A percentile compares a stretch with the other conserved stretches of the same genome.
phyloP scores from a whole-genome alignment of 208 protist species.

The Pavlovales sp. region DNA sequence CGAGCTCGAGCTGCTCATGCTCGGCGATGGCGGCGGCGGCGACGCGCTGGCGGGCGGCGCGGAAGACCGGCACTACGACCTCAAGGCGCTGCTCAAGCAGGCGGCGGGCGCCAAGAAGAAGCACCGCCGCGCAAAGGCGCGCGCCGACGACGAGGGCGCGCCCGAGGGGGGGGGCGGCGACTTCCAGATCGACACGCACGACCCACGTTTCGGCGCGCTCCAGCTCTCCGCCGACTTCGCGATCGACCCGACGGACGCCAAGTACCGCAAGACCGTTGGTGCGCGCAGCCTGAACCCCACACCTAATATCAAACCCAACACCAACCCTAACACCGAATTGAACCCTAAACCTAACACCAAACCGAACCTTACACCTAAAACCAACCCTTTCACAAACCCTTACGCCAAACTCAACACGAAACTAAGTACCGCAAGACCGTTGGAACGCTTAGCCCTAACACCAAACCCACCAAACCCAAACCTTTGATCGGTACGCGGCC shows the following conservation, averaged over 20 bases:
- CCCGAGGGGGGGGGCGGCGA: conserved; percentile 16
- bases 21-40: conserved; percentile 47
- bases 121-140: conserved; percentile 1
- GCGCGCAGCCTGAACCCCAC: too few relatives aligned
- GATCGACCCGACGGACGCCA: conserved; percentile 66
- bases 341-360: too few relatives aligned
- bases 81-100: conserved; percentile 43
- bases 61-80: conserved; percentile 50
- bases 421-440: too few relatives aligned
- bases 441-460: too few relatives aligned
- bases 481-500: too few relatives aligned
- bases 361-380: too few relatives aligned
- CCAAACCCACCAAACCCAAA: too few relatives aligned
- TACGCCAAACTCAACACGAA: too few relatives aligned
- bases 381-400: too few relatives aligned
- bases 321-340: too few relatives aligned
- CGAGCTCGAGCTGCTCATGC: conserved; percentile 62
- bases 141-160: neutral
- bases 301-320: too few relatives aligned
- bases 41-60: neutral
- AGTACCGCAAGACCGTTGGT: conserved; percentile 8
- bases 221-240: conserved; percentile 54
- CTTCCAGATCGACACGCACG: conserved; percentile 60
- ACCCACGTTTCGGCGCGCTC: conserved; percentile 61
- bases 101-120: conserved; percentile 36